Evolutionary conservation across 345 rosid genomes (phyloP), one percentile per base, ranked within the genome.

Genomic region (Populus nigra): DNA sequence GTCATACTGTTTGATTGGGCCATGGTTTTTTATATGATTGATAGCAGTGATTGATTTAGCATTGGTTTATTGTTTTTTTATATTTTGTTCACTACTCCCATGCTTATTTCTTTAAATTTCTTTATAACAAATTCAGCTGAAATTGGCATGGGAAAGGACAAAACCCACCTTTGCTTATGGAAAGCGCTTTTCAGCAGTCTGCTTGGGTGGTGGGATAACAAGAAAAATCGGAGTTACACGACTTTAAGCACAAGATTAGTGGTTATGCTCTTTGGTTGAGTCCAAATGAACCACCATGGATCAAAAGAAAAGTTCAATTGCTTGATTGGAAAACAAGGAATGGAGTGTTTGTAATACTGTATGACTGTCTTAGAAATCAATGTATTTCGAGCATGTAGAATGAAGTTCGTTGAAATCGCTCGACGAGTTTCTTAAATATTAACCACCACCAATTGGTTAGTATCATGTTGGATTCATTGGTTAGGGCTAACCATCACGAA

Each of bases 71-170:
- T 31, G 17, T n/a, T 3, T 18, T 53, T 23, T 76, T 65, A 45
- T 57, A 9, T 13, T 61, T 38, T 67, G 39, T 67, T 74, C 41
- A 35, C 73, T 69, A 68, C 33, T 70, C 17, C 4, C 15, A 65
- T 67, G 41, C 43, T 55, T 45, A 29, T 29, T 53, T 43, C 27
- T 31, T 31, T 71, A 38, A 18, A 6, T 55, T 49, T 59, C 35
- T 27, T 71, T 68, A 57, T 65, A 49, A 47, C 22, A 35, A 71
- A 79, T 85, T 31, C 49, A 81, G 92, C 85, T 77, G 74, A 65
- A 71, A 59, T 57, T 45, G 63, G 69, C 20, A 17, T 66, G 49
- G 73, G 47, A 47, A 22, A 25, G 41, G 5, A 38, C 61, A 41
- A 57, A 65, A 67, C 23, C 69, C 47, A 27, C 16, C 63, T 25